These are phyloP conservation scores for Apiospora hydei DNA, from an alignment of 2,329 filamentous ascomycete genomes.

Conservation along the genomic window DNA sequence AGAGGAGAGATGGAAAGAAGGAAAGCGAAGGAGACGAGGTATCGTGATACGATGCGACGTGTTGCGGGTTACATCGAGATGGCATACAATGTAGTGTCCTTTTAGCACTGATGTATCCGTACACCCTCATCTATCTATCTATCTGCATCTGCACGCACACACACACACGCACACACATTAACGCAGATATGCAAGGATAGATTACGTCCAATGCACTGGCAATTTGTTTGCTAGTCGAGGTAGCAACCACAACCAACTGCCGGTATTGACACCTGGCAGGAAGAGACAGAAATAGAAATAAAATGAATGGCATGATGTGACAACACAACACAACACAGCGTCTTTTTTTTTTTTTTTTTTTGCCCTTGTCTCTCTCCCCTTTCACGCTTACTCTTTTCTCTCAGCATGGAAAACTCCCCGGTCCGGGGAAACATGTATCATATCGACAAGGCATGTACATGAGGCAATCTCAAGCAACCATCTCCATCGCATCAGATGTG, in stretches of 20 bases:
- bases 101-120: neutral
- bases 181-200: slow-evolving; percentile 9
- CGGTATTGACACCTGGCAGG: neutral
- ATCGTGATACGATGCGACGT: neutral
- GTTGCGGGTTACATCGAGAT: slow-evolving; percentile 3
- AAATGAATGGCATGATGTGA: neutral
- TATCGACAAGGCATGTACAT: neutral
- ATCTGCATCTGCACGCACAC: neutral
- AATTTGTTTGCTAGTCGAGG: neutral
- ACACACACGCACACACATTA: neutral
- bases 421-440: neutral
- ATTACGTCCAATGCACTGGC: slow-evolving; percentile 12
- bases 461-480: slow-evolving; percentile 7
- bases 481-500: slow-evolving; percentile 1
- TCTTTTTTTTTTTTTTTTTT: neutral
- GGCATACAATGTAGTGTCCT: neutral
- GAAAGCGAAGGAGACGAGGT: neutral
- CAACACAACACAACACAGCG: neutral
- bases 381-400: neutral
- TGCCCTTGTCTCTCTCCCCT: too few relatives aligned
- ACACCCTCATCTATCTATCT: neutral
- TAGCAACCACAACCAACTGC: neutral
- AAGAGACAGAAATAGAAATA: neutral
- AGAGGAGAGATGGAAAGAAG: neutral
- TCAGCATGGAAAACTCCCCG: neutral